Evolutionary conservation across 164 flowering plant species (phyloP), one percentile per base, ranked within the genome.

Genomic region (Cinnamomum chago): DNA sequence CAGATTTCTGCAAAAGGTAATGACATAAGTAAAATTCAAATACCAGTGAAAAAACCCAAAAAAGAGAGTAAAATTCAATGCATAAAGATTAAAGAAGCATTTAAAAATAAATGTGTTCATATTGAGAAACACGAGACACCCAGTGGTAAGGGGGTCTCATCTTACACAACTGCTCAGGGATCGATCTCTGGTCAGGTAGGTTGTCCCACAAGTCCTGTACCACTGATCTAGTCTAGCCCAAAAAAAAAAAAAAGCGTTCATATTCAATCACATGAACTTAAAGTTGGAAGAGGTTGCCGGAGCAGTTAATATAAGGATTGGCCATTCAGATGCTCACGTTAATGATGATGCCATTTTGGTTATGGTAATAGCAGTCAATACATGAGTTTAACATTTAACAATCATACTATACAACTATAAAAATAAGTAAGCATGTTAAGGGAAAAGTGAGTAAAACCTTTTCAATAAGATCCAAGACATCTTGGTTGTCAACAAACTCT

Each of bases 401-500:
- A 55, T 55, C 60, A 55, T 55, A 55, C 60, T 20, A 55, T 20
- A 55, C 2, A 20, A 20, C 60, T 55, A 55, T 2, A 55, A 55
- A 55, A 15, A 17, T 55, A 20, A 55, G 60, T 55, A 52, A 52
- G 14, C 18, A 55, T 55, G n/a, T 55, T 4, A 65, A 22, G 25
- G 58, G 75, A 76, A n/a, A 3, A 23, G 14, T 23, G 50, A 72
- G 51, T 7, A 17, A 28, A 74, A 94, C 98, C 97, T 94, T 92
- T 77, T 94, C 98, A 82, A 92, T 88, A 65, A 94, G 92, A 82
- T 92, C 96, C 69, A 94, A 77, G 52, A 92, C 92, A 86, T 92
- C 97, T 83, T 94, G 94, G 78, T 94, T 94, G 79, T 94, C 98
- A 72, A 94, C 92, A 83, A 91, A 94, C 75, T 94, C 97, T 72